Base-by-base conservation (phyloP, 2,329 filamentous ascomycete species). In the Rutstroemia sydowiana region DNA sequence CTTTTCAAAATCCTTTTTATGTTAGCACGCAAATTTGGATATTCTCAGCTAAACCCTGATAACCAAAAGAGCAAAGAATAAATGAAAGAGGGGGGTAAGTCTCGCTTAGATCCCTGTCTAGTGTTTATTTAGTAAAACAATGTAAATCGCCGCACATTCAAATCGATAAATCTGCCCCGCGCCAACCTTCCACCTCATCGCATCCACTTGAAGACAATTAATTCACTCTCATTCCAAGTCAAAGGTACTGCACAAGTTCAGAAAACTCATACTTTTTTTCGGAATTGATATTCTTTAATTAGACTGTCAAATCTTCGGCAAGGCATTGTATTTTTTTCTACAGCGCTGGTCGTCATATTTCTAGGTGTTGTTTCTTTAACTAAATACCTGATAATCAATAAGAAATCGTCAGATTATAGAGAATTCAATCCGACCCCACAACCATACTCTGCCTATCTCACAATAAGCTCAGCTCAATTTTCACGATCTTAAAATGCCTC, bases 401-500 rank as follows among this genome's bases (percentile, higher is more conserved):
- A 41, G 21, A n/a, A n/a, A n/a, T n/a, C n/a, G n/a, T n/a, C n/a
- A n/a, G n/a, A n/a, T n/a, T n/a, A n/a, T n/a, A n/a, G n/a, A n/a
- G n/a, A n/a, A n/a, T n/a, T n/a, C n/a, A n/a, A n/a, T n/a, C n/a
- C n/a, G n/a, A n/a, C n/a, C n/a, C n/a, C 20, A 41, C n/a, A 20
- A 18, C 8, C 20, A 20, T 16, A 20, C 18, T 41, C 11, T 41
- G 10, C 21, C 37, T 23, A 4, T 20, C 37, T 18, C n/a, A 37
- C n/a, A 18, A 37, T 16, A 37, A 37, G 13, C 13, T 20, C 7
- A 41, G 13, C 6, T 6, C 20, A 16, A 41, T 10, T 39, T 18
- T 5, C 23, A 2, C 5, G 20, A 11, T n/a, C 41, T 55, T 70
- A 76, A 70, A 56, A 97, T 96, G 92, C 75, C 91, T 66, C 91